Percentiles rank a stretch among this genome's conserved stretches.
These are phyloP conservation scores for Zea luxurians DNA, from an alignment of 176 grass and related monocot species.

Conservation along the genomic window DNA sequence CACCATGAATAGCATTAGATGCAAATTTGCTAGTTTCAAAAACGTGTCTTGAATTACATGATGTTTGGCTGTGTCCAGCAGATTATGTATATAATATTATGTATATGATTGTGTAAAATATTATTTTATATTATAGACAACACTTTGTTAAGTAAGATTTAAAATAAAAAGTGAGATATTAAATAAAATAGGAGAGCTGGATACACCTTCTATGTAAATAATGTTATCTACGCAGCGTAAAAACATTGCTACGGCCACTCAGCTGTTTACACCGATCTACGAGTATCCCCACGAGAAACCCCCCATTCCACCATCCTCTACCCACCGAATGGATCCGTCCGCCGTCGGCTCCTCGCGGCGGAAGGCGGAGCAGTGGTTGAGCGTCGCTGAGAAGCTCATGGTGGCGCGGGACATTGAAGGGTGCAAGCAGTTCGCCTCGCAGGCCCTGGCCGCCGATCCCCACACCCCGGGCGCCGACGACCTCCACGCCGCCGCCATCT, in stretches of 20 bases:
- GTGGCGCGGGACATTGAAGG: slow-evolving; percentile 65
- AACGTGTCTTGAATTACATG: no score
- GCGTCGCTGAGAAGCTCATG: slow-evolving; percentile 62
- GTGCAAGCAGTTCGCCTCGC: slow-evolving; percentile 69
- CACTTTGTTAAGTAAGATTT: no score
- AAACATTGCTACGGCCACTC: slow-evolving; percentile 23
- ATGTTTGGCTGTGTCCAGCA: no score
- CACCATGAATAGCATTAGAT: no score
- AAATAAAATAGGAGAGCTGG: no score
- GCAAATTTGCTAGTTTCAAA: no score
- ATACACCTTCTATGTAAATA: no score
- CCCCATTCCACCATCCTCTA: slow-evolving; percentile 15
- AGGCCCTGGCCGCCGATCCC: slow-evolving; percentile 62
- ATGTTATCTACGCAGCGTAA: neutral
- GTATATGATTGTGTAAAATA: no score
- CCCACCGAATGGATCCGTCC: slow-evolving; percentile 48
- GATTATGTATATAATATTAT: no score
- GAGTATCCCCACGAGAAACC: neutral
- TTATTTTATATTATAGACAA: no score
- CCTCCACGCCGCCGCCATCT: slow-evolving; percentile 57
- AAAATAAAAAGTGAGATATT: no score
- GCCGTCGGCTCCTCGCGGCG: slow-evolving; percentile 25
- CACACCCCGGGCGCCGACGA: slow-evolving; percentile 54
- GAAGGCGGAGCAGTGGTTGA: slow-evolving; percentile 51
- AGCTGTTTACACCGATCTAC: slow-evolving; percentile 21